Conservation (phyloP, 495 filamentous ascomycete genomes). For the Parmelia sp. region DNA sequence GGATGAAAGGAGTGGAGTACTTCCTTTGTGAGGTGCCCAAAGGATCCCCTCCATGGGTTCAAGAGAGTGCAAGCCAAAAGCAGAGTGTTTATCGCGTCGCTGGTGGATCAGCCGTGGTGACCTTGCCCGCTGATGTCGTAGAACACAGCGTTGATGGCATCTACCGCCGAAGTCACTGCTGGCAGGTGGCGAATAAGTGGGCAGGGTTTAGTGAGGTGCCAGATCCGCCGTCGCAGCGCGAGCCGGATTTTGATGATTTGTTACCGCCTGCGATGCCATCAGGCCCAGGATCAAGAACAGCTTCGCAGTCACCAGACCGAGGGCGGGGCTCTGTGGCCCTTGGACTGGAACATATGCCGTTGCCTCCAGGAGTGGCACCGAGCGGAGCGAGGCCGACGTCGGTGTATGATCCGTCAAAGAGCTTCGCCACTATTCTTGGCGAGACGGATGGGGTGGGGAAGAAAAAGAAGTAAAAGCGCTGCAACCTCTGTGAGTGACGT, state of each 20-base stretch:
- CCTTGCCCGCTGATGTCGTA: slow-evolving; percentile 72
- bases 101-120: slow-evolving; percentile 63
- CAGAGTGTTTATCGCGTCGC: slow-evolving; percentile 77
- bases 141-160: slow-evolving; percentile 85
- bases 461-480: slow-evolving; percentile 30
- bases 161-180: slow-evolving; percentile 88
- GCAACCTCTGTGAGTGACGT: not conserved
- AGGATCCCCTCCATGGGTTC: slow-evolving; percentile 78
- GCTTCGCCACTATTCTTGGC: slow-evolving; percentile 48
- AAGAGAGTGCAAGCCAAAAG: slow-evolving; percentile 57
- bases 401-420: slow-evolving; percentile 45
- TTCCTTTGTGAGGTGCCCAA: slow-evolving; percentile 90
- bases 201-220: slow-evolving; percentile 24
- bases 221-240: not conserved
- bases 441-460: slow-evolving; percentile 42
- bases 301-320: slow-evolving; percentile 36
- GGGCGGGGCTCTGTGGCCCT: slow-evolving; percentile 41
- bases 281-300: slow-evolving; percentile 36
- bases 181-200: slow-evolving; percentile 77
- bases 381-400: slow-evolving; percentile 38
- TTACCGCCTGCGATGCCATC: slow-evolving; percentile 31
- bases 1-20: slow-evolving; percentile 80
- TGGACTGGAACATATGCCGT: slow-evolving; percentile 46
- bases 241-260: slow-evolving; percentile 34
- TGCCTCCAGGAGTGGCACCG: slow-evolving; percentile 46